phyloP scores from a whole-genome alignment of 768 basidiomycete species.

The Ephemerocybe angulata region DNA sequence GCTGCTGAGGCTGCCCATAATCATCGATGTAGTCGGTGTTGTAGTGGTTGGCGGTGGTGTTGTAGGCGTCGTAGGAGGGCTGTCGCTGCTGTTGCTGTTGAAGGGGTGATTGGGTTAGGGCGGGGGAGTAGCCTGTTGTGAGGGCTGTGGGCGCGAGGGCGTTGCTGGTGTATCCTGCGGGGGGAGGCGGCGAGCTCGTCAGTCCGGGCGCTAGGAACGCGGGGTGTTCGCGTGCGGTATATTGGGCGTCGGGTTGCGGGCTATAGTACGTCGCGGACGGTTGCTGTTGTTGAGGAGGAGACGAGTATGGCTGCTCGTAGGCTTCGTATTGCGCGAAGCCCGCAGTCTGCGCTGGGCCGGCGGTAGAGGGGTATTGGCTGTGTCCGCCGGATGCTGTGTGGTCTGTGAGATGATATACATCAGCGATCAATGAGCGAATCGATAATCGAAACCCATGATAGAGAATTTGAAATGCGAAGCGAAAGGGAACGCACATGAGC shows the following conservation, averaged over 20 bases:
- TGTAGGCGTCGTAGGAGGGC: no score
- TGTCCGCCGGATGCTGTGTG: slow-evolving; percentile 51
- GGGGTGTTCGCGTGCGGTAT: slow-evolving; percentile 19
- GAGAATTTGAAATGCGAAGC: background rate
- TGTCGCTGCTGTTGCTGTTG: no score
- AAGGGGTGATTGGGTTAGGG: no score
- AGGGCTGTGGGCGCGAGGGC: no score
- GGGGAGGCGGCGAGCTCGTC: slow-evolving; percentile 1
- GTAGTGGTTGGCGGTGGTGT: slow-evolving; percentile 9
- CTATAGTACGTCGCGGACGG: slow-evolving; percentile 26
- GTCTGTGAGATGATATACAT: slow-evolving; percentile 43
- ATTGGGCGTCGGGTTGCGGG: slow-evolving; percentile 37
- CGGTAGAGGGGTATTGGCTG: slow-evolving; percentile 44
- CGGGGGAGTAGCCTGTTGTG: no score
- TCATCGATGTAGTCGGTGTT: slow-evolving; percentile 20
- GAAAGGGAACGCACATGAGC: slow-evolving; percentile 47
- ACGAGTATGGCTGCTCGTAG: slow-evolving; percentile 29
- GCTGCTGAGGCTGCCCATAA: slow-evolving; percentile 26
- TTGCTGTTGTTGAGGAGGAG: slow-evolving; percentile 16
- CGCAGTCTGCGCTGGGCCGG: no score
- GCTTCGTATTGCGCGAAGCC: slow-evolving; percentile 49
- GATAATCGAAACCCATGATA: background rate
- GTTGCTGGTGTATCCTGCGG: no score
- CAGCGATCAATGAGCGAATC: slow-evolving; percentile 9
- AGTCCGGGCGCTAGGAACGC: slow-evolving; percentile 3